Conservation (phyloP, 139 green algal species). For the Volvox africanus region DNA sequence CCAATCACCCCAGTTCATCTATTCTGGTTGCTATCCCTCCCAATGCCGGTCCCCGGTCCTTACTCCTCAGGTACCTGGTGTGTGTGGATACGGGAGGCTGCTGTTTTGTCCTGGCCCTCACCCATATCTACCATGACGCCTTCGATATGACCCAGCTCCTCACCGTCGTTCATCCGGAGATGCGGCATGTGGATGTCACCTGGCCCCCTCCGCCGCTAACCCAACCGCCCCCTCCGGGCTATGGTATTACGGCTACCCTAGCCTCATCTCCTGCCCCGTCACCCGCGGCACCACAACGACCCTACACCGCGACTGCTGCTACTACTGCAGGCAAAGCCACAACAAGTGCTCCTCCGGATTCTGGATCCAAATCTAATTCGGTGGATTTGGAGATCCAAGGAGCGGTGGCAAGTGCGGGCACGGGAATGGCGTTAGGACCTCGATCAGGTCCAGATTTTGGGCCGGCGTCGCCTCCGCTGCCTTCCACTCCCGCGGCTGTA, state of each 20-base stretch:
- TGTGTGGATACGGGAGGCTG: slow-evolving; percentile 37
- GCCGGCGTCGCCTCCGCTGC: too few species aligned
- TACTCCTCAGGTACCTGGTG: slow-evolving; percentile 39
- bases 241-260: neutral
- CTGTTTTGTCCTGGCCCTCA: slow-evolving; percentile 38
- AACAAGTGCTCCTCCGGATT: neutral
- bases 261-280: neutral
- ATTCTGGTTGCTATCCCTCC: too few species aligned
- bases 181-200: slow-evolving; percentile 9
- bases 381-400: neutral
- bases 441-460: too few species aligned
- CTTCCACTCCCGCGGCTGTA: neutral
- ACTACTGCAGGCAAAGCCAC: neutral
- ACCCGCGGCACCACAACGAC: neutral
- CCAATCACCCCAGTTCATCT: too few species aligned
- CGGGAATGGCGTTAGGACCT: neutral
- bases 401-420: too few species aligned
- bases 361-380: neutral
- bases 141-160: slow-evolving; percentile 48
- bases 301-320: neutral
- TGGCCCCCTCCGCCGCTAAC: slow-evolving; percentile 22
- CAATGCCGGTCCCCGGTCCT: neutral
- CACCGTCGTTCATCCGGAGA: slow-evolving; percentile 32
- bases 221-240: neutral
- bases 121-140: slow-evolving; percentile 23